A percentile compares a stretch with the other conserved stretches of the same genome.
Evolutionary conservation across 1,139 yeast species (phyloP).

Genomic region (Geotrichum phurueaensis): DNA sequence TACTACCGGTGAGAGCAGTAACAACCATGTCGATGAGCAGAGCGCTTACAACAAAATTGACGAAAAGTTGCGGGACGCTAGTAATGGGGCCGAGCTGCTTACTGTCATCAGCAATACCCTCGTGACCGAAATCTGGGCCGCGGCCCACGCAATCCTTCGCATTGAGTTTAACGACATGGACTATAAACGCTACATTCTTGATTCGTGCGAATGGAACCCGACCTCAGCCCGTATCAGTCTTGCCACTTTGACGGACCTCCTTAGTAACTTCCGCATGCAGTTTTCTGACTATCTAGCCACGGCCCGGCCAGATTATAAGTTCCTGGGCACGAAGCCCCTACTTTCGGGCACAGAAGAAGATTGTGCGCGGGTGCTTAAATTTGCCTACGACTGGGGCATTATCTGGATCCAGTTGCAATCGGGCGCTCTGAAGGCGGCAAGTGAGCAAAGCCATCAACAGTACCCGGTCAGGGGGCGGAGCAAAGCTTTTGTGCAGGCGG

Average conservation of each 20-base stretch:
- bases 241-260: not conserved
- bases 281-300: not conserved
- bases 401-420: slow-evolving; percentile 32
- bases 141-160: not conserved
- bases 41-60: not conserved
- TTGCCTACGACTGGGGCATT: slow-evolving; percentile 49
- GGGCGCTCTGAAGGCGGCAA: not conserved
- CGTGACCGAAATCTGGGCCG: not conserved
- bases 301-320: not conserved
- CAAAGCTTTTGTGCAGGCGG: slow-evolving; percentile 3
- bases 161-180: not conserved
- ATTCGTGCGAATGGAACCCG: not conserved
- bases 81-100: not conserved
- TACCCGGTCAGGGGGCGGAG: not conserved
- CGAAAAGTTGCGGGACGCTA: not conserved
- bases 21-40: not conserved
- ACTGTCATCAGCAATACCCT: not conserved
- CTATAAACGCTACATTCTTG: not conserved
- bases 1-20: not conserved
- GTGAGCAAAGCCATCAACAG: not conserved
- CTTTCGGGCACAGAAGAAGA: not conserved
- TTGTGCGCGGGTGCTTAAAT: slow-evolving; percentile 22
- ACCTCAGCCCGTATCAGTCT: not conserved
- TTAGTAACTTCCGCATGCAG: not conserved
- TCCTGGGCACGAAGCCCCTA: not conserved